phyloP scores from a whole-genome alignment of 352 stramenopile species.

The Pythium dissimile region DNA sequence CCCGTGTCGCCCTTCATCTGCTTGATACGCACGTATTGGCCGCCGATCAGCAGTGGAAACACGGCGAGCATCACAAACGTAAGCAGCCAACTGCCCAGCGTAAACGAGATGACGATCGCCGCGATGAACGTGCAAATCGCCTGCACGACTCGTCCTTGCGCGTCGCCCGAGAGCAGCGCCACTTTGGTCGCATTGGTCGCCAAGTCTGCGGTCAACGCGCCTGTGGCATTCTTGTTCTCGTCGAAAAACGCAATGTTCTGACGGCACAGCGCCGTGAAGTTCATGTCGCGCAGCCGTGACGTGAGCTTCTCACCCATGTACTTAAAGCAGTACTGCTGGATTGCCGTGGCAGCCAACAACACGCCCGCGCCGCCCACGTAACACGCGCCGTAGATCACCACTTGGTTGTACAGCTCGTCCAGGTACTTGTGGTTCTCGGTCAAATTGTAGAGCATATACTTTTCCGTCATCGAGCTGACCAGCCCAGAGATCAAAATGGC shows the following conservation, averaged over 20 bases:
- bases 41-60: slow-evolving; percentile 48
- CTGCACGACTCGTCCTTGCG: slow-evolving; percentile 41
- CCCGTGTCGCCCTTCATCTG: slow-evolving; percentile 20
- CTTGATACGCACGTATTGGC: slow-evolving; percentile 24
- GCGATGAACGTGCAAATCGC: slow-evolving; percentile 40
- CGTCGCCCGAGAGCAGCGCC: slow-evolving; percentile 39
- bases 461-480: slow-evolving; percentile 25
- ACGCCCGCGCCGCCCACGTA: slow-evolving; percentile 37
- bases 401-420: slow-evolving; percentile 31
- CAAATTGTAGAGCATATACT: slow-evolving; percentile 28
- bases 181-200: slow-evolving; percentile 48
- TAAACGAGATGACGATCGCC: slow-evolving; percentile 48
- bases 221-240: slow-evolving; percentile 27
- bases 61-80: slow-evolving; percentile 57
- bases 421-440: slow-evolving; percentile 17
- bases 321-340: slow-evolving; percentile 42
- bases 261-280: slow-evolving; percentile 43
- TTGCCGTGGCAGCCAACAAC: slow-evolving; percentile 20
- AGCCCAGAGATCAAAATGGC: slow-evolving; percentile 23
- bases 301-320: slow-evolving; percentile 55
- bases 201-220: slow-evolving; percentile 39
- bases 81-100: slow-evolving; percentile 50
- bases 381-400: slow-evolving; percentile 29
- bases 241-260: slow-evolving; percentile 58
- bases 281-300: slow-evolving; percentile 36